These are phyloP conservation scores for Spergularia bocconei DNA, from an alignment of 148 eudicot species.

Conservation along the genomic window DNA sequence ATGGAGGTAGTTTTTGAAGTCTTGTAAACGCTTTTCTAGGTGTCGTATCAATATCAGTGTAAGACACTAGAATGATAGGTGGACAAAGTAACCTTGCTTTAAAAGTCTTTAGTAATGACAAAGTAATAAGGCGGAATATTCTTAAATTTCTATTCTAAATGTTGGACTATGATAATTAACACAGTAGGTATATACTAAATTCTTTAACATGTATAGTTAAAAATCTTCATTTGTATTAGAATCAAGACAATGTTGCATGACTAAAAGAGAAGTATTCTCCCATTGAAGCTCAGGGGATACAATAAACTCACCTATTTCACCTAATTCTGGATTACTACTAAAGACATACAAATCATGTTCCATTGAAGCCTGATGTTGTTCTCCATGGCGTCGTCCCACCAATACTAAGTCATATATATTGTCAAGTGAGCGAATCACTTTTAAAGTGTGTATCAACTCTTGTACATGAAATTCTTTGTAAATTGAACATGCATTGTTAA, in stretches of 20 bases:
- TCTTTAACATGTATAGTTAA: no score
- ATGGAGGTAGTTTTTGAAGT: no score
- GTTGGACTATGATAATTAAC: no score
- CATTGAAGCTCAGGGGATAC: slow-evolving; percentile 15
- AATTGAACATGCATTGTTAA: neutral
- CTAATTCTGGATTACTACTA: slow-evolving; percentile 35
- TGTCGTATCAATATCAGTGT: no score
- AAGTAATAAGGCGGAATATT: no score
- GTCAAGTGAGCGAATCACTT: slow-evolving; percentile 14
- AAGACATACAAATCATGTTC: slow-evolving; percentile 11
- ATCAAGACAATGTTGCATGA: slow-evolving; percentile 26
- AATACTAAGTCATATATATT: slow-evolving; percentile 25
- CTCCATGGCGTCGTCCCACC: slow-evolving; percentile 25
- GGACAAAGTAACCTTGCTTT: no score
- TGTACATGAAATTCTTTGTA: slow-evolving; percentile 18
- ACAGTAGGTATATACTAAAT: no score
- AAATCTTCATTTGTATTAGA: no score
- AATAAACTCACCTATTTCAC: slow-evolving; percentile 27
- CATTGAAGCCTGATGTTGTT: neutral
- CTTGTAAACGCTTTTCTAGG: no score
- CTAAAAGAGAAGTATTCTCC: slow-evolving; percentile 25
- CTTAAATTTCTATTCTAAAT: no score
- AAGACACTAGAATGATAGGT: no score
- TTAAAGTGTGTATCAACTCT: slow-evolving; percentile 23
- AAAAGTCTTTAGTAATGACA: no score